These are phyloP conservation scores for Globisporangium barbulae DNA, from an alignment of 352 stramenopile genomes.

Conservation along the genomic window DNA sequence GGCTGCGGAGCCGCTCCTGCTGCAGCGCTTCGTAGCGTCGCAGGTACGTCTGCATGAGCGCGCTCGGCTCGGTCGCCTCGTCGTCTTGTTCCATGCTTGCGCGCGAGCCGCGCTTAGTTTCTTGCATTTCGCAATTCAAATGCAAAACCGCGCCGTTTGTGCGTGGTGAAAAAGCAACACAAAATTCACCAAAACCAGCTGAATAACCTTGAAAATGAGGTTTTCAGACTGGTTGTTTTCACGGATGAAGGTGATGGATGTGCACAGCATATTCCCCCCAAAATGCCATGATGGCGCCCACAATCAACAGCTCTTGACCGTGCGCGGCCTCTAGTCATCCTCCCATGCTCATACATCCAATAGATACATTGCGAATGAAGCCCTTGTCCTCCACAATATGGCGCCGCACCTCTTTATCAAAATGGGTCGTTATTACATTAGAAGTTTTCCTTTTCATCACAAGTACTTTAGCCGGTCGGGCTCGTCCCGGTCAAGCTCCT, in stretches of 20 bases:
- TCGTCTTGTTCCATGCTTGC: not conserved
- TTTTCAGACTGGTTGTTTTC: not conserved
- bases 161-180: not conserved
- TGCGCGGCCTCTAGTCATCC: no score
- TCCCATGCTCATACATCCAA: not conserved
- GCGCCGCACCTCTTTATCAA: not conserved
- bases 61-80: slow-evolving; percentile 3
- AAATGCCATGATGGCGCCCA: not conserved
- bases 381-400: not conserved
- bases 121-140: slow-evolving; percentile 13
- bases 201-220: no score
- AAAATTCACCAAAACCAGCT: not conserved
- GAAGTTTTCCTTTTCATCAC: slow-evolving; percentile 1
- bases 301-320: not conserved
- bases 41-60: slow-evolving; percentile 39
- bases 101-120: not conserved
- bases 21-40: slow-evolving; percentile 52
- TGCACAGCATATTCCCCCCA: not conserved
- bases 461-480: slow-evolving; percentile 26
- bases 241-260: slow-evolving; percentile 5
- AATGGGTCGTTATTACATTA: slow-evolving; percentile 5
- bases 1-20: slow-evolving; percentile 29
- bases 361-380: not conserved
- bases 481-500: slow-evolving; percentile 30
- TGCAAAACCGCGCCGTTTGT: slow-evolving; percentile 1